Evolutionary conservation across 768 basidiomycete genomes (phyloP).

Genomic region (Mrakia gelida): DNA sequence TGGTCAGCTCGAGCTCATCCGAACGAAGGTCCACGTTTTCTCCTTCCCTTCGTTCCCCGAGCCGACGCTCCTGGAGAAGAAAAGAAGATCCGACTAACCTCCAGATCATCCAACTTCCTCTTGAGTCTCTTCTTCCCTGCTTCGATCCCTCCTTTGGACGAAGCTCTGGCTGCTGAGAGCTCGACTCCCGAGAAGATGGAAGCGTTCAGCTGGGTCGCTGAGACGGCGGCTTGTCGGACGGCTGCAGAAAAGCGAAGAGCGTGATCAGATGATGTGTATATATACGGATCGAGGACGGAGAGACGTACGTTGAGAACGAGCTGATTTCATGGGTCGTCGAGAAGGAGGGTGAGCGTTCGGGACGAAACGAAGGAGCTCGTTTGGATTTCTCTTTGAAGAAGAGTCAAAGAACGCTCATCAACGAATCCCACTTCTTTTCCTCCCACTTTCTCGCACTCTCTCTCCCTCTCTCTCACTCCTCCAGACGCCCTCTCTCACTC

Average conservation of each 20-base stretch:
- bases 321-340: not conserved
- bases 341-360: not conserved
- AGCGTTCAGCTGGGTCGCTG: not conserved
- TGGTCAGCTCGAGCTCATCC: conserved; percentile 7
- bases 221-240: not conserved
- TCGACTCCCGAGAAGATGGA: conserved; percentile 15
- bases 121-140: conserved; percentile 12
- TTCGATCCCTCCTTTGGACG: conserved; percentile 3
- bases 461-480: not conserved
- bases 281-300: too few relatives aligned
- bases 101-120: not conserved
- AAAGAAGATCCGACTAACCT: not conserved
- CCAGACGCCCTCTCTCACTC: not conserved
- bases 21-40: not conserved
- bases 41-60: not conserved
- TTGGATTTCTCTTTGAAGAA: not conserved
- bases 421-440: too few relatives aligned
- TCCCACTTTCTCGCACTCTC: not conserved
- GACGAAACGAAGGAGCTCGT: not conserved
- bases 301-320: conserved; percentile 1
- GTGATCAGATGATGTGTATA: not conserved
- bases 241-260: not conserved
- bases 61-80: not conserved
- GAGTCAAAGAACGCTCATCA: not conserved
- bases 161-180: conserved; percentile 7